Conservation (phyloP, 139 green algal genomes). For the Chlamydomonas sphaeroides region DNA sequence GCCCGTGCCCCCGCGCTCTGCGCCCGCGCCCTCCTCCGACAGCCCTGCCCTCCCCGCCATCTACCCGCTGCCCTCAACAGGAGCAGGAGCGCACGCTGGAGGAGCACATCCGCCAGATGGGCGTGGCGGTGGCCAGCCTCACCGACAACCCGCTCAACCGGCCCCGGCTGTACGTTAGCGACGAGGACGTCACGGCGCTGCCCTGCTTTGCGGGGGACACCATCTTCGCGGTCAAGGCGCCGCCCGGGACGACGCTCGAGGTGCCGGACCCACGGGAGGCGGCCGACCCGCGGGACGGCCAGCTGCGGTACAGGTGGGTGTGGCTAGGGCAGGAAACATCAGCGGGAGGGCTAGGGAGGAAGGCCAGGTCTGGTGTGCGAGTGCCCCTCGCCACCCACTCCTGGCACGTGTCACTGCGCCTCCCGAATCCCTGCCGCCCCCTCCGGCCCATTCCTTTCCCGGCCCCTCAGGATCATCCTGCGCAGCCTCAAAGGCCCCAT, state of each 20-base stretch:
- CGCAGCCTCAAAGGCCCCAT: slow-evolving; percentile 64
- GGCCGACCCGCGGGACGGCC: slow-evolving; percentile 35
- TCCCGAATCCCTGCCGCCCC: too few species aligned
- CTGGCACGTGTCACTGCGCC: too few species aligned
- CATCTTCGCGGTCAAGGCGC: slow-evolving; percentile 87
- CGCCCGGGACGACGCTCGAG: slow-evolving; percentile 79
- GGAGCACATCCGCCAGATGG: slow-evolving; percentile 58
- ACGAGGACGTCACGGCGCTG: slow-evolving; percentile 80
- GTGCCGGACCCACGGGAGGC: slow-evolving; percentile 74
- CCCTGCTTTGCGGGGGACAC: slow-evolving; percentile 77
- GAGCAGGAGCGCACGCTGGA: slow-evolving; percentile 63
- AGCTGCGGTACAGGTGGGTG: slow-evolving; percentile 34
- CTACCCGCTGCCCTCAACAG: slow-evolving; percentile 17
- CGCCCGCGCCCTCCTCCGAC: background rate
- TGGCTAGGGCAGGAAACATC: slow-evolving; percentile 24
- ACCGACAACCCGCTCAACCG: slow-evolving; percentile 61
- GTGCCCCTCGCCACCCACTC: too few species aligned
- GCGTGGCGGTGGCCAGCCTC: slow-evolving; percentile 47
- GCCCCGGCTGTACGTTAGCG: slow-evolving; percentile 80
- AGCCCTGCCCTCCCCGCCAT: background rate
- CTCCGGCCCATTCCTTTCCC: too few species aligned
- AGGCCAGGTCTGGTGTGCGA: too few species aligned
- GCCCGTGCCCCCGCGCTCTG: background rate
- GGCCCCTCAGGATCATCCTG: slow-evolving; percentile 65
- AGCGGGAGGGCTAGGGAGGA: background rate